A percentile compares a stretch with the other conserved stretches of the same genome.
Conservation (phyloP, 768 basidiomycete species). For the Russula sp. region DNA sequence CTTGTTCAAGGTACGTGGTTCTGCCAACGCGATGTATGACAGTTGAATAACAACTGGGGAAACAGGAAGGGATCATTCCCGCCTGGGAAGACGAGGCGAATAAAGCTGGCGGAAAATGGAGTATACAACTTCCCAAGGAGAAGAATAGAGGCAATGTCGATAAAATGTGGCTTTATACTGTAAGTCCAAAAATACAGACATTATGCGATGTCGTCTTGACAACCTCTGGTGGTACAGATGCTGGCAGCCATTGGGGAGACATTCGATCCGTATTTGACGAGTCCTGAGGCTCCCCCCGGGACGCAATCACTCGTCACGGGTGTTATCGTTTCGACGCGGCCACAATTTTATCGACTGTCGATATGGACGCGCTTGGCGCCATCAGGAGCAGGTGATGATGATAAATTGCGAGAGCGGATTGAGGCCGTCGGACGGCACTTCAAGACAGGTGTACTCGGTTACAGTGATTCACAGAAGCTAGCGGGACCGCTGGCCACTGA, state of each 20-base stretch:
- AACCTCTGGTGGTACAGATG: conserved; percentile 58
- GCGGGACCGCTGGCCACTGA: conserved; percentile 88
- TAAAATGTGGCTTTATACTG: conserved; percentile 98
- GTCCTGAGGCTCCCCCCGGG: conserved; percentile 42
- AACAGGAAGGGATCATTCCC: conserved; percentile 89
- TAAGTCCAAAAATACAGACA: conserved; percentile 38
- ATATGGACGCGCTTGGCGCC: conserved; percentile 96
- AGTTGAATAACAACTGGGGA: background rate
- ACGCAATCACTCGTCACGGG: conserved; percentile 63
- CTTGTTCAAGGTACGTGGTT: conserved; percentile 82
- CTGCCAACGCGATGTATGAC: background rate
- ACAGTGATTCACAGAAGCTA: conserved; percentile 65
- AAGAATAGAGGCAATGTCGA: conserved; percentile 85
- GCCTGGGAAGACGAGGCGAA: conserved; percentile 98
- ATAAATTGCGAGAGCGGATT: conserved; percentile 70
- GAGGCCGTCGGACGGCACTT: conserved; percentile 86
- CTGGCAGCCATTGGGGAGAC: conserved; percentile 99
- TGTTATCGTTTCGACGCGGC: conserved; percentile 92
- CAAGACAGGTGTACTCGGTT: conserved; percentile 88
- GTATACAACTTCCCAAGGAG: conserved; percentile 93
- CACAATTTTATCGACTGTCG: conserved; percentile 92
- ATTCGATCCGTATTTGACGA: conserved; percentile 81
- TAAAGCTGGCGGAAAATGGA: conserved; percentile 98
- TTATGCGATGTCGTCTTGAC: conserved; percentile 2
- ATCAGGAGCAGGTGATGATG: conserved; percentile 43